These are phyloP conservation scores for Lipomyces starkeyi DNA, from an alignment of 805 yeast species.

Conservation along the genomic window DNA sequence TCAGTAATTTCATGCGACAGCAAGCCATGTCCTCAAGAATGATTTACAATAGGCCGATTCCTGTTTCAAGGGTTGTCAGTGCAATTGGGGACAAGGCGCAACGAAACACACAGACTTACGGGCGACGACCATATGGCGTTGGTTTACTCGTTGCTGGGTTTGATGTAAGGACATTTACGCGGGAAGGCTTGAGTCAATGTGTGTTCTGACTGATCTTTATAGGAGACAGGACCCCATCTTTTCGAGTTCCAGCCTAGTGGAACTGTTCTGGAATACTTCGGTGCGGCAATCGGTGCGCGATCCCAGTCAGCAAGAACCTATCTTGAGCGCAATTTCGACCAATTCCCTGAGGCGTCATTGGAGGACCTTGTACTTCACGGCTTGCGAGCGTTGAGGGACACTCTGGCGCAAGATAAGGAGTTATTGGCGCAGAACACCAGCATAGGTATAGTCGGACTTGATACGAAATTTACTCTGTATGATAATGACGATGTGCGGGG, in stretches of 20 bases:
- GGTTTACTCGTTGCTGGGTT: conserved; percentile 88
- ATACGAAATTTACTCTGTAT: conserved; percentile 70
- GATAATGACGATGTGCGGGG: conserved; percentile 87
- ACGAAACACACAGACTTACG: conserved; percentile 92
- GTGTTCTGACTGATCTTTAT: background rate
- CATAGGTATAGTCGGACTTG: conserved; percentile 90
- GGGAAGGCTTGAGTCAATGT: background rate
- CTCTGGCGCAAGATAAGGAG: conserved; percentile 92
- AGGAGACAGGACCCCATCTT: conserved; percentile 88
- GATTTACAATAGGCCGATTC: conserved; percentile 84
- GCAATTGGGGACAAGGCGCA: conserved; percentile 96
- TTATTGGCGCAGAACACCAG: conserved; percentile 83
- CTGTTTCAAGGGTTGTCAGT: conserved; percentile 80
- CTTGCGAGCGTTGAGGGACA: conserved; percentile 88
- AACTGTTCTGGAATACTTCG: conserved; percentile 85
- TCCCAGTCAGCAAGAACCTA: conserved; percentile 98
- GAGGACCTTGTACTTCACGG: conserved; percentile 86
- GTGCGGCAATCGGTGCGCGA: conserved; percentile 97
- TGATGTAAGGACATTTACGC: conserved; percentile 52
- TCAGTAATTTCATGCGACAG: conserved; percentile 81
- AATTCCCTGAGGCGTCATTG: conserved; percentile 62
- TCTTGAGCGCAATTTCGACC: conserved; percentile 81
- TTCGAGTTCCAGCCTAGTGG: conserved; percentile 97
- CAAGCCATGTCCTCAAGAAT: conserved; percentile 88
- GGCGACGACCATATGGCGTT: conserved; percentile 97